Evolutionary conservation across 2,329 filamentous ascomycete species (phyloP), one percentile per base, ranked within the genome.

Genomic region (Hortaea werneckii): DNA sequence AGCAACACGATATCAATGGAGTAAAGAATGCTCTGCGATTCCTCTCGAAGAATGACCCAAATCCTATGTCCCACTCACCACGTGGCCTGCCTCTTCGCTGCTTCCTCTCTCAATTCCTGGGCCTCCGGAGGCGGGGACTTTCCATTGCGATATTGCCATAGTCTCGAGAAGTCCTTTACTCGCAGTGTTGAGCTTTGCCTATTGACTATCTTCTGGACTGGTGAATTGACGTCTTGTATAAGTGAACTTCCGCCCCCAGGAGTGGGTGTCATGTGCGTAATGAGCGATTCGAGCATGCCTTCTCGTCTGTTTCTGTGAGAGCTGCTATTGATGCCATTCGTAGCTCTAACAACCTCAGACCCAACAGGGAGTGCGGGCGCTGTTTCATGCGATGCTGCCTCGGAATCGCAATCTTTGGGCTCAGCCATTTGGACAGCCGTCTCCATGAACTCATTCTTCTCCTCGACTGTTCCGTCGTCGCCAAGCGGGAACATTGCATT

Each of bases 401-500:
- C n/a, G 20, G 10, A 9, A 40, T 40, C 13, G 4, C 20, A 20
- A 4, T 20, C 20, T 20, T 20, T 20, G 20, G 20, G 20, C 20
- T 20, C 20, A n/a, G 32, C 32, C 9, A 35, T 35, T 9, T 35
- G 8, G 9, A 40, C 37, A 10, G 37, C 37, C 37, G 20, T 40
- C 37, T 40, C 37, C 37, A 40, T 40, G 37, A 40, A 40, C n/a
- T 26, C 13, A 13, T 40, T 40, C 37, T 10, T 40, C 37, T 40
- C 37, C 11, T 11, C 3, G 9, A 40, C 37, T 4, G 8, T 40
- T 9, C 20, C 37, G 8, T 40, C 37, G 3, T 40, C 37, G 20
- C 20, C 37, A 9, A 40, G 37, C 11, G 37, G 37, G 20, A 40
- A 40, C 37, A 40, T 40, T 9, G 37, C 37, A 13, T 40, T 40